Percentiles rank a stretch among this genome's conserved stretches.
Conservation (phyloP, 768 basidiomycete species). For the Calocybe gangraenosa region DNA sequence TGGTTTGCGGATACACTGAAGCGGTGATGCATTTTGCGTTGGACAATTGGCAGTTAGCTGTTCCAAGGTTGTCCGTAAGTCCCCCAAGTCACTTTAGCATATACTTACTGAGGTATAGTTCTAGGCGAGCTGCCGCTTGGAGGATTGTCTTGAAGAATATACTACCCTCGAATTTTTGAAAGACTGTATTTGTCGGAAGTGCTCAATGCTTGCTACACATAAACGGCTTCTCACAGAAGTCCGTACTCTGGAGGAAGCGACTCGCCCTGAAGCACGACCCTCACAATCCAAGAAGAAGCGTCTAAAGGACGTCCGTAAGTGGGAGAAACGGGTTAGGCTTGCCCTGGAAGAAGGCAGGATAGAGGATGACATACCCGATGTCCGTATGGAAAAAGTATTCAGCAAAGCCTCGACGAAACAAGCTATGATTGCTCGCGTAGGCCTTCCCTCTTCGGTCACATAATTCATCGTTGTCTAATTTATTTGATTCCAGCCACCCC, state of each 20-base stretch:
- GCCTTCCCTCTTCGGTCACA: conserved; percentile 21
- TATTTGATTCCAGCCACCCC: conserved; percentile 68
- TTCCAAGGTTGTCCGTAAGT: conserved; percentile 63
- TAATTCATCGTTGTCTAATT: neutral
- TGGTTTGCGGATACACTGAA: conserved; percentile 89
- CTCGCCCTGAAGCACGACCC: conserved; percentile 35
- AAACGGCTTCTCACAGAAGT: conserved; percentile 59
- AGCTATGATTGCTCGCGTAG: conserved; percentile 86
- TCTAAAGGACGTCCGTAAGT: conserved; percentile 63
- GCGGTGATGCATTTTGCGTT: conserved; percentile 91
- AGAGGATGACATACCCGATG: conserved; percentile 79
- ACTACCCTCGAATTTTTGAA: conserved; percentile 82
- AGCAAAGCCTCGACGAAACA: conserved; percentile 81
- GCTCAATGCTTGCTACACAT: conserved; percentile 79
- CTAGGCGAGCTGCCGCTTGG: conserved; percentile 63
- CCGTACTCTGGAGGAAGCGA: conserved; percentile 47
- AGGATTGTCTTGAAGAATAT: conserved; percentile 85
- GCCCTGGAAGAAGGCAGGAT: conserved; percentile 73
- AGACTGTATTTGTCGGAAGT: conserved; percentile 93
- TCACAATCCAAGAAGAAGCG: conserved; percentile 74
- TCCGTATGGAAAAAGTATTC: conserved; percentile 73
- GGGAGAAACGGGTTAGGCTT: conserved; percentile 55
- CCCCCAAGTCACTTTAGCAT: conserved; percentile 3
- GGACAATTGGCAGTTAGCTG: conserved; percentile 77
- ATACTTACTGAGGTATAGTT: conserved; percentile 1